Evolutionary conservation across 2,329 filamentous ascomycete genomes (phyloP).

Genomic region (Exophiala lecanii-corni): DNA sequence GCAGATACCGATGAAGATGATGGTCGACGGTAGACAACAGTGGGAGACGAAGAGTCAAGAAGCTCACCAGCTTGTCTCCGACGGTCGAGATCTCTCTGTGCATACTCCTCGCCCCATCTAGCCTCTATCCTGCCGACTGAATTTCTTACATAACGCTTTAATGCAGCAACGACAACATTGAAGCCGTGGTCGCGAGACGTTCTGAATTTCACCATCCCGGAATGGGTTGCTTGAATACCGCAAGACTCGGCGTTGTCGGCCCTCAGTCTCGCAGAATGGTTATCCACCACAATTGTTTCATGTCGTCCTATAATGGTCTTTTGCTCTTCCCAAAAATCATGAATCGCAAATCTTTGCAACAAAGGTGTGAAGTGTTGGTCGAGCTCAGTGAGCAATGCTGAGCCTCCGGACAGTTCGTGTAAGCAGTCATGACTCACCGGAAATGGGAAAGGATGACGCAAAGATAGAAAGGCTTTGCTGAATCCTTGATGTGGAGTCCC

Average conservation of each 20-base stretch:
- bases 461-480: neutral
- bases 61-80: neutral
- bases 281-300: constrained; percentile 31
- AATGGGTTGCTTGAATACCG: constrained; percentile 32
- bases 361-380: constrained; percentile 35
- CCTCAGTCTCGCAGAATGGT: constrained; percentile 30
- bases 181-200: neutral
- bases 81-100: neutral
- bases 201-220: constrained; percentile 30
- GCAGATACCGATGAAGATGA: neutral
- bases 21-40: neutral
- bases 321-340: constrained; percentile 39
- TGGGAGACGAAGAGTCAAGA: neutral
- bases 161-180: neutral
- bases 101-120: neutral
- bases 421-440: neutral
- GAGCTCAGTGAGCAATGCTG: neutral
- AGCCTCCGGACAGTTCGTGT: neutral
- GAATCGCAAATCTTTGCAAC: constrained; percentile 35
- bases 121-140: neutral
- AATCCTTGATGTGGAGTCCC: neutral
- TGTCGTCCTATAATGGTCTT: constrained; percentile 34
- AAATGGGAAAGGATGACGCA: neutral
- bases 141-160: neutral
- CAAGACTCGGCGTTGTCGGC: constrained; percentile 33